phyloP scores from a whole-genome alignment of 805 yeast genomes.

The Kodamaea nitidulidarum region DNA sequence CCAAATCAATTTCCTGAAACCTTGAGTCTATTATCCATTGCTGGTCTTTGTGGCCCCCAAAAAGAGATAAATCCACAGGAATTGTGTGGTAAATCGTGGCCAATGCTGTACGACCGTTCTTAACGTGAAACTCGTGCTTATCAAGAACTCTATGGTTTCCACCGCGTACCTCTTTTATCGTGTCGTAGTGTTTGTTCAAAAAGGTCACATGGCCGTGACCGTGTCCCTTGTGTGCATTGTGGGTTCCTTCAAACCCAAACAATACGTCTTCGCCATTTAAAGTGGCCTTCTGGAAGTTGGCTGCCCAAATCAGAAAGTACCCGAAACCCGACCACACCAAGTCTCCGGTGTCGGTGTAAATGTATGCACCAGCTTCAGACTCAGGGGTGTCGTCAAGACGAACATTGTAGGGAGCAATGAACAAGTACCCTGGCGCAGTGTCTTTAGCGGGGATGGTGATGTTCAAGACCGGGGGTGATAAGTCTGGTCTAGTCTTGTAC shows the following conservation, averaged over 20 bases:
- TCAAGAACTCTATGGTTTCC: slow-evolving; percentile 31
- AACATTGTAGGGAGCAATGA: slow-evolving; percentile 30
- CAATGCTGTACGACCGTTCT: slow-evolving; percentile 26
- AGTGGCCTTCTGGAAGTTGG: slow-evolving; percentile 11
- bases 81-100: slow-evolving; percentile 32
- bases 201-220: slow-evolving; percentile 31
- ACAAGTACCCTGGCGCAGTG: slow-evolving; percentile 26
- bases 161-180: slow-evolving; percentile 29
- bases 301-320: slow-evolving; percentile 23
- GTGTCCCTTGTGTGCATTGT: slow-evolving; percentile 24
- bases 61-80: slow-evolving; percentile 24
- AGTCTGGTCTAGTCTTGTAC: slow-evolving; percentile 33
- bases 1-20: slow-evolving; percentile 33
- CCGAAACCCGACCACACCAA: slow-evolving; percentile 36
- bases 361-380: slow-evolving; percentile 24
- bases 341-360: slow-evolving; percentile 31
- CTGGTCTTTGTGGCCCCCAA: slow-evolving; percentile 21
- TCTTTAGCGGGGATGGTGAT: slow-evolving; percentile 24
- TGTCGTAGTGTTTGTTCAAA: slow-evolving; percentile 25
- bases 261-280: slow-evolving; percentile 21
- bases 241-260: slow-evolving; percentile 34
- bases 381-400: slow-evolving; percentile 4
- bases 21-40: slow-evolving; percentile 34
- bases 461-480: slow-evolving; percentile 30
- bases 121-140: slow-evolving; percentile 35